These are phyloP conservation scores for Rhododendron kiyosumense DNA, from an alignment of 148 eudicot species.

Conservation along the genomic window DNA sequence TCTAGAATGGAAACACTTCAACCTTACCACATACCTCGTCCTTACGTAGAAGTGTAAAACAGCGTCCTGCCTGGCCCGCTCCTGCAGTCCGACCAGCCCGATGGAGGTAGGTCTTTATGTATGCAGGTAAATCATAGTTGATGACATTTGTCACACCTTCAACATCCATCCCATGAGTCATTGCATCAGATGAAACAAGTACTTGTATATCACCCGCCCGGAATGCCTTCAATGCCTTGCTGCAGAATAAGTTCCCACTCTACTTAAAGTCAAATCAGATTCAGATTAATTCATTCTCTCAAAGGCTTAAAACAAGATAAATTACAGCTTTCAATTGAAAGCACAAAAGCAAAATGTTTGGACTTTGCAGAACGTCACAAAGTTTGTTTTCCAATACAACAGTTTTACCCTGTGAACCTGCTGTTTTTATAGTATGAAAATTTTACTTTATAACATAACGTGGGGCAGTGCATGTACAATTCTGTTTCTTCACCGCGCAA, in stretches of 20 bases:
- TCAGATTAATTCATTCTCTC: not conserved
- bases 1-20: conserved; percentile 3
- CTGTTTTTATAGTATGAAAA: not conserved
- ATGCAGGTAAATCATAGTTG: conserved; percentile 76
- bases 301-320: not conserved
- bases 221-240: conserved; percentile 74
- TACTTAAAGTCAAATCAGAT: not conserved
- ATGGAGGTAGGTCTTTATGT: conserved; percentile 83
- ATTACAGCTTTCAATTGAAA: too few relatives aligned
- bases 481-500: too few relatives aligned
- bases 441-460: too few relatives aligned
- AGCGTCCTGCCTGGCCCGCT: conserved; percentile 80
- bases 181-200: conserved; percentile 85
- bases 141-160: conserved; percentile 91
- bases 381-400: not conserved
- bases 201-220: conserved; percentile 62
- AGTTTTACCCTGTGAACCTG: not conserved
- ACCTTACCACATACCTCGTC: conserved; percentile 56
- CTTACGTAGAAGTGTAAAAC: conserved; percentile 71
- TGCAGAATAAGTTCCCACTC: conserved; percentile 21
- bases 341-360: too few relatives aligned
- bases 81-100: conserved; percentile 98
- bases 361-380: not conserved
- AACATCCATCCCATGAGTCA: conserved; percentile 97
- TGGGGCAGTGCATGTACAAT: too few relatives aligned